Base-by-base conservation (phyloP, 2,329 filamentous ascomycete genomes). In the Ceratocystis lukuohia region DNA sequence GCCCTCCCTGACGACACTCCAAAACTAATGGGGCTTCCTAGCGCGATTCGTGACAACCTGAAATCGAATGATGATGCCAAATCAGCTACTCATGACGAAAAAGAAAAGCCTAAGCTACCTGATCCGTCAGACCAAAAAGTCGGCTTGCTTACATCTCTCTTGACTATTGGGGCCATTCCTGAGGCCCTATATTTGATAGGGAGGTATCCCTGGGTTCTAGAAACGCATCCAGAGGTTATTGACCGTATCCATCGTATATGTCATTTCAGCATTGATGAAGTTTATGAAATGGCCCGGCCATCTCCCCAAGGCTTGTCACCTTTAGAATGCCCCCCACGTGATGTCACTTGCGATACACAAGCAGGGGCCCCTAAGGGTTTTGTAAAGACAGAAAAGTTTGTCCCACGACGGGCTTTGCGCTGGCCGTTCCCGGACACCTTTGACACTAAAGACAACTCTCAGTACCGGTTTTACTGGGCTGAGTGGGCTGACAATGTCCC, bases 401-500 rank as follows among this genome's bases (percentile, higher is more conserved):
- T 81, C 2, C 77, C 83, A n/a, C 84, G 84, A 70, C 88, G 88
- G 72, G 80, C 84, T 17, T 79, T 94, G 69, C 84, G 89, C 69
- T 96, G 93, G 93, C 88, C 91, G 3, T 87, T 88, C 71, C 84
- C 91, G 4, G 92, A 96, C 71, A 86, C 84, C 70, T 82, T 82
- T 69, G 89, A 94, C 72, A 85, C 84, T 30, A 86, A 86, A 65
- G 89, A 91, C 70, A 86, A 87, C 22, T 81, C 82, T n/a, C 84
- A 88, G 64, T 97, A 96, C 74, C 85, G 88, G 44, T 97, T 95
- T 74, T 99, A 99, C 75, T 96, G 94, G 86, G 91, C 96, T 68
- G 94, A 97, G 71, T 99, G 94, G 94, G 82, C 86, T 1, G 93
- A 97, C 75, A 96, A 94, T 69, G 82, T 99, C 59, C 95, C 94